A percentile compares a stretch with the other conserved stretches of the same genome.
Evolutionary conservation across 495 filamentous ascomycete species (phyloP).

Genomic region (Echria macrotheca): DNA sequence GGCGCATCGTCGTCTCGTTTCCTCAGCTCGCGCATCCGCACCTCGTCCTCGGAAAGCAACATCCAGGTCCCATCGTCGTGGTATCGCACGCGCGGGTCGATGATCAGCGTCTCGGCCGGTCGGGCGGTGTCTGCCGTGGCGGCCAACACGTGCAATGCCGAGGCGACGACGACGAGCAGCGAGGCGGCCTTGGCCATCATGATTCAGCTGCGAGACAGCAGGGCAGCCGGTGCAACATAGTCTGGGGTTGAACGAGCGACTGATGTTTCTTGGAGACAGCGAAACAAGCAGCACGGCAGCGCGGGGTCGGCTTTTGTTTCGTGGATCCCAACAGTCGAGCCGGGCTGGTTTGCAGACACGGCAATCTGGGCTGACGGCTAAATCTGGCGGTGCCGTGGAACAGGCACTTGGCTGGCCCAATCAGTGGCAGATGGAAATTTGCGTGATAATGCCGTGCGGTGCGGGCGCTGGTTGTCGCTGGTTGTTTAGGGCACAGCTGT

Average conservation of each 20-base stretch:
- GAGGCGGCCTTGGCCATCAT: too few species aligned
- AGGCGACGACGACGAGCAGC: slow-evolving; percentile 30
- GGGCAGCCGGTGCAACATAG: slow-evolving; percentile 23
- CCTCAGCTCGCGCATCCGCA: slow-evolving; percentile 17
- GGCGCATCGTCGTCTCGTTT: slow-evolving; percentile 9
- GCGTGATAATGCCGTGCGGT: slow-evolving; percentile 26
- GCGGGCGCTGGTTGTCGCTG: slow-evolving; percentile 7
- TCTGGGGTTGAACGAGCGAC: slow-evolving; percentile 20
- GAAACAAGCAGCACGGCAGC: slow-evolving; percentile 7
- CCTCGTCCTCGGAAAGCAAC: slow-evolving; percentile 32
- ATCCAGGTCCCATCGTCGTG: slow-evolving; percentile 32
- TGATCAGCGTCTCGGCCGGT: slow-evolving; percentile 30
- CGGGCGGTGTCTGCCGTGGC: slow-evolving; percentile 21
- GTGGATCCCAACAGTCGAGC: neutral
- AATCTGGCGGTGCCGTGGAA: slow-evolving; percentile 28
- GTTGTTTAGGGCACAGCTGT: neutral
- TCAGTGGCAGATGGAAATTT: slow-evolving; percentile 26
- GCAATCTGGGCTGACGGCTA: slow-evolving; percentile 34
- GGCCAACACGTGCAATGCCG: slow-evolving; percentile 26
- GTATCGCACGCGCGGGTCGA: slow-evolving; percentile 33
- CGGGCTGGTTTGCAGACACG: slow-evolving; percentile 6
- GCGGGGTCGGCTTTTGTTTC: slow-evolving; percentile 1
- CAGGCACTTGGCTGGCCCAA: slow-evolving; percentile 24
- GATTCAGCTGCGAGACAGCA: slow-evolving; percentile 17
- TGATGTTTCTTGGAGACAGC: neutral